These are phyloP conservation scores for Pistacia atlantica DNA, from an alignment of 345 rosid genomes.

Conservation along the genomic window DNA sequence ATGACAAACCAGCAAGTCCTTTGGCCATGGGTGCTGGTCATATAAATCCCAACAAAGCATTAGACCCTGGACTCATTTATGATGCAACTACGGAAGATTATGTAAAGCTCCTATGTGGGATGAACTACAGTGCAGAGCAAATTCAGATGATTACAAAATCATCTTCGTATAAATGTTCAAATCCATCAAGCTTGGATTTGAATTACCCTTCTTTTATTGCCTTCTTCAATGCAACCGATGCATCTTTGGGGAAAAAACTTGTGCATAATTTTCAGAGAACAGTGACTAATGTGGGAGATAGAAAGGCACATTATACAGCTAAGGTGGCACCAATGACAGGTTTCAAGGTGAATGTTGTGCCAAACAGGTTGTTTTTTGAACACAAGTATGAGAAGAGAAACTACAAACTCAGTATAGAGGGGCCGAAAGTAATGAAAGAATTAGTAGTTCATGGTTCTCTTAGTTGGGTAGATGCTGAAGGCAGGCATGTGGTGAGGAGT, in stretches of 20 bases:
- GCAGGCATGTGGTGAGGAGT: conserved; percentile 37
- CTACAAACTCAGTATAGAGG: conserved; percentile 25
- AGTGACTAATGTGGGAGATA: conserved; percentile 29
- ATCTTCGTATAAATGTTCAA: conserved; percentile 29
- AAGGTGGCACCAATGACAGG: conserved; percentile 15
- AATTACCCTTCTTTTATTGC: conserved; percentile 42
- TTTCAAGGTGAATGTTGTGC: background rate
- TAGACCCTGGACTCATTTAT: conserved; percentile 42
- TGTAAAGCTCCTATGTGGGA: conserved; percentile 32
- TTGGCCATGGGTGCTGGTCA: conserved; percentile 50
- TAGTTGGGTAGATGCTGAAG: conserved; percentile 31
- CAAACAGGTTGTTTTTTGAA: conserved; percentile 14
- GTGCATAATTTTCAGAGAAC: conserved; percentile 31
- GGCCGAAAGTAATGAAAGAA: background rate
- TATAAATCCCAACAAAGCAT: conserved; percentile 39
- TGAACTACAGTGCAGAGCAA: conserved; percentile 27
- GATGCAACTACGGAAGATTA: conserved; percentile 30
- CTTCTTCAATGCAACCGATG: conserved; percentile 20
- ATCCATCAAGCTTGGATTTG: conserved; percentile 32
- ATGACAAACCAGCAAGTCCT: conserved; percentile 38
- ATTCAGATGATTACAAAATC: conserved; percentile 21
- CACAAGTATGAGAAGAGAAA: conserved; percentile 24
- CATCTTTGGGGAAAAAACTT: conserved; percentile 7
- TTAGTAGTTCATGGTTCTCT: conserved; percentile 32
- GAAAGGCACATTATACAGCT: conserved; percentile 19